Conservation (phyloP, 495 filamentous ascomycete genomes). For the Hypoxylon fuscum region DNA sequence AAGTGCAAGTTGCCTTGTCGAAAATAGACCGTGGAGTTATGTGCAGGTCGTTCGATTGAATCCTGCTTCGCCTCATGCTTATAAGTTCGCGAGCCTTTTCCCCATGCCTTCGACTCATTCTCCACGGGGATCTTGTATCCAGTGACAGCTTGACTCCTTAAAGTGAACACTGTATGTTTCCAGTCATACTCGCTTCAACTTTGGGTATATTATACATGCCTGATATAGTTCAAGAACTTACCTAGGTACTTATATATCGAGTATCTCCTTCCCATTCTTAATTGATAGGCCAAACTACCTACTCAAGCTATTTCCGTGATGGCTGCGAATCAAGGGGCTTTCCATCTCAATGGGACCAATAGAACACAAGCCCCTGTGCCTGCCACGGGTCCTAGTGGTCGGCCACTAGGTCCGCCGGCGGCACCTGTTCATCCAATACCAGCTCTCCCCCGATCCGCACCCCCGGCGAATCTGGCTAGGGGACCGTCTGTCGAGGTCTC, state of each 20-base stretch:
- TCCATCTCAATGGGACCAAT: slow-evolving; percentile 1
- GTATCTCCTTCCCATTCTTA: neutral
- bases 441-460: slow-evolving; percentile 1
- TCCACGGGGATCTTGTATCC: neutral
- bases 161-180: neutral
- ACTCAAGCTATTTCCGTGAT: neutral
- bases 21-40: neutral
- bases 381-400: slow-evolving; percentile 2
- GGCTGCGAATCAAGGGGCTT: slow-evolving; percentile 3
- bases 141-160: neutral
- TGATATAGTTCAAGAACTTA: too few relatives aligned
- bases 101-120: neutral
- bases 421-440: neutral
- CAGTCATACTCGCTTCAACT: too few relatives aligned
- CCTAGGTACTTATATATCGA: too few relatives aligned
- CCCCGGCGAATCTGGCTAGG: slow-evolving; percentile 1
- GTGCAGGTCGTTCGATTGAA: neutral
- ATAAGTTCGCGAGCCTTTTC: slow-evolving; percentile 9
- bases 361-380: neutral
- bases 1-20: slow-evolving; percentile 1
- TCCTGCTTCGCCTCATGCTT: neutral
- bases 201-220: too few relatives aligned
- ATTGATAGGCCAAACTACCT: too few relatives aligned
- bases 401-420: slow-evolving; percentile 2
- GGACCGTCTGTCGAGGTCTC: slow-evolving; percentile 32